Evolutionary conservation across 169 alveolate species (phyloP).

Genomic region (Babesia divergens): DNA sequence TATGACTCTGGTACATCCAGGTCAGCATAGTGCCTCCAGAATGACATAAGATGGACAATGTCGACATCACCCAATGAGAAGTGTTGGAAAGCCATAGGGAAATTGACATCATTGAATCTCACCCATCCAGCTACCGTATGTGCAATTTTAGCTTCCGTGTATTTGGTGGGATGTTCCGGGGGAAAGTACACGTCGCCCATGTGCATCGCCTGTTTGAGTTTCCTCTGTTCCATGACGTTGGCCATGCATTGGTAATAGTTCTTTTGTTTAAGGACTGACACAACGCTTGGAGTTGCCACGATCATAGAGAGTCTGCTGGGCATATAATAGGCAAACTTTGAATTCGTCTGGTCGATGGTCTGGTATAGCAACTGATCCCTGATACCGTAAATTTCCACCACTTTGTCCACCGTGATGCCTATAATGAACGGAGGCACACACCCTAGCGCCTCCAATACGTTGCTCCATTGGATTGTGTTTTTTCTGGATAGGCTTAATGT

Average conservation of each 20-base stretch:
- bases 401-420: conserved; percentile 40
- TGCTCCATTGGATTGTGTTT: conserved; percentile 60
- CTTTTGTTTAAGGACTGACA: conserved; percentile 27
- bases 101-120: conserved; percentile 37
- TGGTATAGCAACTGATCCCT: conserved; percentile 59
- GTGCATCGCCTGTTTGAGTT: conserved; percentile 50
- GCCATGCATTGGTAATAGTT: conserved; percentile 26
- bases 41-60: conserved; percentile 36
- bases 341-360: conserved; percentile 39
- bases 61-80: conserved; percentile 58
- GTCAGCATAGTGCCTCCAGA: conserved; percentile 49
- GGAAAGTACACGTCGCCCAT: conserved; percentile 47
- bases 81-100: conserved; percentile 62
- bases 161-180: conserved; percentile 12
- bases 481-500: conserved; percentile 50
- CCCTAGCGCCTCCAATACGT: conserved; percentile 41
- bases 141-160: conserved; percentile 28
- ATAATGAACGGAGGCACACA: conserved; percentile 60
- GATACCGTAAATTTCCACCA: conserved; percentile 55
- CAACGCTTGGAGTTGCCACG: conserved; percentile 41
- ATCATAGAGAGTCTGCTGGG: conserved; percentile 30
- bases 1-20: conserved; percentile 31
- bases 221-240: conserved; percentile 17
- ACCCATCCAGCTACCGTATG: conserved; percentile 65
- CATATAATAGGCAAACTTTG: conserved; percentile 13